Percentiles rank a stretch among this genome's conserved stretches.
These are phyloP conservation scores for Dalbergia cultrata DNA, from an alignment of 306 rosid genomes.

Conservation along the genomic window DNA sequence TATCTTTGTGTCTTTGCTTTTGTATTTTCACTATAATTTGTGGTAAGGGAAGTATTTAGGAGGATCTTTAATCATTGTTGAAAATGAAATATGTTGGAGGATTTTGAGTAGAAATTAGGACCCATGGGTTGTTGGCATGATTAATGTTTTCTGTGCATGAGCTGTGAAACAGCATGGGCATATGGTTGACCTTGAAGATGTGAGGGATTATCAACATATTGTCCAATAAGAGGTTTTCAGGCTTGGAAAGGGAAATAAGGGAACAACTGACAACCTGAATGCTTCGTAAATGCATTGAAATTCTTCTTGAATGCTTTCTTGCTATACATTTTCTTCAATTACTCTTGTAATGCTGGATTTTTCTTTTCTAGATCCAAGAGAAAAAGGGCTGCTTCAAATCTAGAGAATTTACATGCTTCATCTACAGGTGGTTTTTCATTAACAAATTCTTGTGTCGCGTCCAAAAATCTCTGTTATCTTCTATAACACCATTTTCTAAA, in stretches of 20 bases:
- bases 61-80: neutral
- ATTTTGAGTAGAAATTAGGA: neutral
- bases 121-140: neutral
- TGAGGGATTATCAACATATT: neutral
- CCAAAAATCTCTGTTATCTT: constrained; percentile 6
- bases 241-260: constrained; percentile 21
- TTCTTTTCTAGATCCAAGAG: constrained; percentile 64
- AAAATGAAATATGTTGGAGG: neutral
- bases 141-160: neutral
- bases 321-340: constrained; percentile 27
- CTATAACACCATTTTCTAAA: constrained; percentile 25
- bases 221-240: constrained; percentile 2
- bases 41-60: neutral
- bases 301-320: constrained; percentile 34
- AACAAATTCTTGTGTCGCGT: neutral
- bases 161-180: neutral
- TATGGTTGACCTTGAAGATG: neutral
- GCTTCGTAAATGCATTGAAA: constrained; percentile 21
- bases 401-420: constrained; percentile 51
- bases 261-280: neutral
- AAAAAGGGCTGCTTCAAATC: constrained; percentile 58
- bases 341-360: constrained; percentile 23
- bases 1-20: neutral
- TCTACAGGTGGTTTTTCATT: constrained; percentile 50
- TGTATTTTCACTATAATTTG: neutral